Base-by-base conservation (phyloP, 129 eudicot species). In the Chrysanthemum lavandulifolium region DNA sequence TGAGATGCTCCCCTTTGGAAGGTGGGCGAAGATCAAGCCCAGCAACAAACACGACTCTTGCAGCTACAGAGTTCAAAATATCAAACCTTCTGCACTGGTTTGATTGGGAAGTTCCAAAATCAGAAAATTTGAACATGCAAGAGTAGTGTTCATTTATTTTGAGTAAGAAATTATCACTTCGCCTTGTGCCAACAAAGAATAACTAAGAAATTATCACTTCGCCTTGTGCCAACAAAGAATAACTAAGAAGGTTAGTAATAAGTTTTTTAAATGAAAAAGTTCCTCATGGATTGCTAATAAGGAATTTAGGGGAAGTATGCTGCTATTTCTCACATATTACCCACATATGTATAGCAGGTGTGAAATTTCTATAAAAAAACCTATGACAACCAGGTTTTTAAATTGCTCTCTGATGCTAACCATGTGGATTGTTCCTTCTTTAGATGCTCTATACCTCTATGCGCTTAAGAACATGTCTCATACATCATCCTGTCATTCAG, bases 1-100 rank as follows among this genome's bases (percentile, higher is more conserved):
- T 56, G 73, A 84, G 54, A 68, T 84, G 70, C 77, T 84, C 67
- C 87, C 85, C n/a, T 86, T 89, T 64, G 81, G 82, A 15, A 78
- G 72, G 13, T 40, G 90, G 92, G 0, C 77, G 90, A 29, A 78
- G 96, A 69, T 78, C 83, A 0, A 84, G 88, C 51, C 92, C 96
- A 3, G 90, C 92, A n/a, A 69, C 75, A 10, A 16, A 50, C 4
- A 76, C 69, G 40, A 88, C 85, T 13, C 78, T 77, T 6, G 67
- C 78, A 21, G 74, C 64, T 0, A 61, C 52, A 50, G 89, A 89
- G 75, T 33, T 79, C 13, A 80, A 64, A n/a, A 18, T 89, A 40
- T 86, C 91, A 47, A 86, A 72, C 56, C 69, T 86, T 36, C 11
- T 86, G 66, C 74, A 72, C 33, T 83, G 76, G 80, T 86, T 89